A percentile compares a stretch with the other conserved stretches of the same genome.
These are phyloP conservation scores for Dryas integrifolia DNA, from an alignment of 331 rosid species.

Conservation along the genomic window DNA sequence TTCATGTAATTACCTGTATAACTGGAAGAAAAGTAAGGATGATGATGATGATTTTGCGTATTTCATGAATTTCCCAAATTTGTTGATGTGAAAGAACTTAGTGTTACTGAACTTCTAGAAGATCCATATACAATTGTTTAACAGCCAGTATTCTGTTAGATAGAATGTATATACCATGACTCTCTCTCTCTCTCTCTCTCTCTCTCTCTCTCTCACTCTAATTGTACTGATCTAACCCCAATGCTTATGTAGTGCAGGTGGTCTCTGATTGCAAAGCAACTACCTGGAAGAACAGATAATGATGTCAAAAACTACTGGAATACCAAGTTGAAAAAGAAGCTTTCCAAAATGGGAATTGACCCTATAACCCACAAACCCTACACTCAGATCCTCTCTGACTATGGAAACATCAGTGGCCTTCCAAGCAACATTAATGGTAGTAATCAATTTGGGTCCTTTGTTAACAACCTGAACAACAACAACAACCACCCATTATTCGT, in stretches of 20 bases:
- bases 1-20: too few species aligned
- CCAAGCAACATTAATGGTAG: conserved; percentile 16
- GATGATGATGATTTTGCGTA: conserved; percentile 1
- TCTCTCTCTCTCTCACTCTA: conserved; percentile 7
- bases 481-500: conserved; percentile 2
- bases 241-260: conserved; percentile 46
- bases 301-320: conserved; percentile 98
- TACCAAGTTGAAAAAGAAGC: conserved; percentile 89
- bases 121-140: background rate
- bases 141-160: conserved; percentile 11
- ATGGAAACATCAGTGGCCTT: conserved; percentile 56
- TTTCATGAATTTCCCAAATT: background rate
- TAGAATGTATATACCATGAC: conserved; percentile 3
- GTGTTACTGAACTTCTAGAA: background rate
- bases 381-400: conserved; percentile 74
- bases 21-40: background rate
- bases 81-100: background rate
- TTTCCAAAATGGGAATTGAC: conserved; percentile 80
- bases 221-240: background rate
- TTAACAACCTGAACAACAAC: conserved; percentile 30
- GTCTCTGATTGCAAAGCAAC: conserved; percentile 73
- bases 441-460: conserved; percentile 28
- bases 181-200: conserved; percentile 6
- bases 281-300: conserved; percentile 93
- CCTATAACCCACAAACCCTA: conserved; percentile 86